Base-by-base conservation (phyloP, 2,329 filamentous ascomycete genomes). In the Fusarium odoratissimum region DNA sequence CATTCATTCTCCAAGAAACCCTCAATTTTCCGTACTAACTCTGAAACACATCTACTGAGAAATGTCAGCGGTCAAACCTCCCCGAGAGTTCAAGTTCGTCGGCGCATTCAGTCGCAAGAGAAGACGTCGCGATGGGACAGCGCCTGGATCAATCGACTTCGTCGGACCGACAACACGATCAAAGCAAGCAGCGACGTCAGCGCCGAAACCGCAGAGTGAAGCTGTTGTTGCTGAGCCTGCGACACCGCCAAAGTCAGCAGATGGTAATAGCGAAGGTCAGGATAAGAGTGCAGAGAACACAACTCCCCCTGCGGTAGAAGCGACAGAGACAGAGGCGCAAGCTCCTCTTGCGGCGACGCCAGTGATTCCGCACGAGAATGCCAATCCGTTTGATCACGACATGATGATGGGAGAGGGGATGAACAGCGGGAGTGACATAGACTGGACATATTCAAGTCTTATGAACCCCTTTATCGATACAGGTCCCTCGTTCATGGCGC, bases 301-400 rank as follows among this genome's bases (percentile, higher is more conserved):
- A 2, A 35, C 30, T 0, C 30, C 30, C 6, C 30, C n/a, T 14
- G 30, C n/a, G 6, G 46, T 19, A 13, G 46, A 49, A 35, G 30
- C 30, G 8, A 10, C 30, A 19, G 46, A 19, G n/a, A 10, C 30
- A 19, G 30, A 35, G 14, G 17, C 30, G 16, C 25, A 25, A 5
- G 46, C 46, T 51, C 46, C 30, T 51, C 21, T 23, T 19, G n/a
- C 30, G 8, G 8, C 46, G n/a, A 33, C 46, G 5, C 46, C n/a
- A 19, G 46, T 23, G 46, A 35, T 51, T n/a, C n/a, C 30, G 5
- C 46, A 35, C 8, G 46, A 35, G 10, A 51, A 51, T 51, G 30
- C 46, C 46, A 51, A 51, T 51, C 30, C 46, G 1, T 51, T 51
- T 33, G 30, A 51, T 51, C 46, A 51, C n/a, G 46, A 51, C 13